phyloP scores from a whole-genome alignment of 225 moss, liverwort and hornwort species.

The Physcomitrium patens region DNA sequence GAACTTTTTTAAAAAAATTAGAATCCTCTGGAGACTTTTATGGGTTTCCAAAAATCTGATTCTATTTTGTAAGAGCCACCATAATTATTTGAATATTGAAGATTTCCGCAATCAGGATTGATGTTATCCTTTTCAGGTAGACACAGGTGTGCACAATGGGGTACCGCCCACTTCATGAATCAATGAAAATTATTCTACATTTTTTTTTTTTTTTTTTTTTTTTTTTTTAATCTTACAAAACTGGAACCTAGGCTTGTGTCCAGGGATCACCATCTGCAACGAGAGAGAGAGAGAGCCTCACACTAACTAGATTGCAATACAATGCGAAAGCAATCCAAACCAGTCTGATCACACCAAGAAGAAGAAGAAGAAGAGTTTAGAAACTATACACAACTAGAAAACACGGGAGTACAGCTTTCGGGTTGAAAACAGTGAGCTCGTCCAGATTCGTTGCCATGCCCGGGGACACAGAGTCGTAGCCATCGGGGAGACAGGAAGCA shows the following conservation, averaged over 20 bases:
- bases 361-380: not conserved
- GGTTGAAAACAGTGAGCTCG: constrained; percentile 77
- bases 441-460: constrained; percentile 67
- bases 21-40: too few relatives aligned
- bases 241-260: constrained; percentile 27
- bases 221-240: constrained; percentile 51
- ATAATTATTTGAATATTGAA: too few relatives aligned
- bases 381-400: constrained; percentile 88
- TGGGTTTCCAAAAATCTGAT: too few relatives aligned
- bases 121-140: constrained; percentile 33
- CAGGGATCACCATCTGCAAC: not conserved
- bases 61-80: too few relatives aligned
- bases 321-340: constrained; percentile 24
- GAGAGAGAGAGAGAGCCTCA: constrained; percentile 17
- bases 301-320: constrained; percentile 3
- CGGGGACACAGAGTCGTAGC: constrained; percentile 74
- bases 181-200: constrained; percentile 47
- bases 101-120: constrained; percentile 19
- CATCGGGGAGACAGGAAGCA: constrained; percentile 49
- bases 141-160: constrained; percentile 50
- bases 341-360: constrained; percentile 7
- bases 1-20: too few relatives aligned
- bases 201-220: constrained; percentile 30
- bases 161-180: constrained; percentile 44
- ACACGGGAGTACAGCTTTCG: constrained; percentile 82